Conservation (phyloP, 768 basidiomycete genomes). For the Tulasnella sp. region DNA sequence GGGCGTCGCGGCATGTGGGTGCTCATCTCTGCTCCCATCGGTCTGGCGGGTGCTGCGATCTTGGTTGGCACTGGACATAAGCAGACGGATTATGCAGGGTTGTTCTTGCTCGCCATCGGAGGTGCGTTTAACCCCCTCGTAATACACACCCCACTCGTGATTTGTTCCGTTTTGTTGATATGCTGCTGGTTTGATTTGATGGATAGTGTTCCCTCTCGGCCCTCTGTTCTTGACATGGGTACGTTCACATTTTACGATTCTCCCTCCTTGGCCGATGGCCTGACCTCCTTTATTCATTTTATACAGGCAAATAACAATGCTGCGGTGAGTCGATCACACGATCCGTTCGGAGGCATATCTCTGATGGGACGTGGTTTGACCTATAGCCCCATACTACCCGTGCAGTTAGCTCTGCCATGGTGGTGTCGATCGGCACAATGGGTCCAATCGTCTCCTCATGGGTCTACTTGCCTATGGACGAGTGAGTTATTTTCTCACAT, state of each 20-base stretch:
- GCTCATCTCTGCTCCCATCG: conserved; percentile 1
- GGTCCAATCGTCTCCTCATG: conserved; percentile 12
- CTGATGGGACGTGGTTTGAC: neutral
- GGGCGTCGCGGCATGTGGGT: conserved; percentile 11
- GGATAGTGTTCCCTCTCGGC: conserved; percentile 9
- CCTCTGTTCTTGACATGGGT: conserved; percentile 14
- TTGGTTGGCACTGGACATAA: conserved; percentile 2
- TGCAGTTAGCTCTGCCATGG: conserved; percentile 14
- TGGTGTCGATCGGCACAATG: conserved; percentile 10
- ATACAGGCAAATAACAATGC: conserved; percentile 12
- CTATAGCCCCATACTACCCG: conserved; percentile 12
- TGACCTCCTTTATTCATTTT: neutral
- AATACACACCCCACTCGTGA: too few species aligned
- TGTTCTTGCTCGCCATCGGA: conserved; percentile 11
- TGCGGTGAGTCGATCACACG: neutral
- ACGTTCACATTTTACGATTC: neutral
- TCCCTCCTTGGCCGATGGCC: neutral
- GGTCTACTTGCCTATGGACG: conserved; percentile 11
- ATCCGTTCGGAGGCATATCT: neutral
- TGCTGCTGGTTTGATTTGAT: too few species aligned
- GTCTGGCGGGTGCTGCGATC: conserved; percentile 3
- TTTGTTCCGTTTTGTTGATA: too few species aligned
- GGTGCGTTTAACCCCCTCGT: neutral
- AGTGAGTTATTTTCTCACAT: neutral
- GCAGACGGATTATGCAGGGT: conserved; percentile 3